Base-by-base conservation (phyloP, 305 asterid species). In the Solanum hybrid region DNA sequence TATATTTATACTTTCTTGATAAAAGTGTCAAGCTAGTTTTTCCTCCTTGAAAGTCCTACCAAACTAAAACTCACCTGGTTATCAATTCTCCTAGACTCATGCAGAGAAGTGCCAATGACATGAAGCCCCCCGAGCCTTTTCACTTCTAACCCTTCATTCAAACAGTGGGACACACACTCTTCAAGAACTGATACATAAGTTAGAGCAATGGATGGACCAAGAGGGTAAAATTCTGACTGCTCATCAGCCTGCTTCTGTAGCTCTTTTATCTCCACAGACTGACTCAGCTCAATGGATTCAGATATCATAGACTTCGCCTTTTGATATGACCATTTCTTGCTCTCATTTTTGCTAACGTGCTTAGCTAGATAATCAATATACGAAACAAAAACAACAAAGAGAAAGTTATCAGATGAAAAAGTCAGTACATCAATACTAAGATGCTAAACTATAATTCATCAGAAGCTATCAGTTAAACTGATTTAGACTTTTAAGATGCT, bases 61-160 rank as follows among this genome's bases (percentile, higher is more conserved):
- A 87, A 86, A 45, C 78, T 38, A 85, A 87, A 87, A 24, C 76
- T 90, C 85, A 94, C 99, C 99, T 98, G 99, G 92, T 98, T 98
- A 92, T 98, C 99, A 17, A 98, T 98, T 94, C 99, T 96, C 92
- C 99, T 93, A 19, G 99, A 98, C 93, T 98, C 99, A 7, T 98
- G 99, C 82, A 98, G 93, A 90, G 99, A 98, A 86, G 99, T 98
- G 88, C 99, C 99, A 89, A 98, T 95, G 89, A 98, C 99, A 90
- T 97, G 99, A 92, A 98, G 98, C 76, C 99, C 99, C 64, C 99
- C 99, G 85, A 96, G 95, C 90, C 93, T 93, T 93, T 97, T 98
- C 90, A 98, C 99, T 91, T 96, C 99, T 89, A 95, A 84, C 82
- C 99, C 99, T 94, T 98, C 99, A n/a, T 93, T 91, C 32, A 89